Base-by-base conservation (phyloP, 2,329 filamentous ascomycete species). In the Botrytis hyacinthi region DNA sequence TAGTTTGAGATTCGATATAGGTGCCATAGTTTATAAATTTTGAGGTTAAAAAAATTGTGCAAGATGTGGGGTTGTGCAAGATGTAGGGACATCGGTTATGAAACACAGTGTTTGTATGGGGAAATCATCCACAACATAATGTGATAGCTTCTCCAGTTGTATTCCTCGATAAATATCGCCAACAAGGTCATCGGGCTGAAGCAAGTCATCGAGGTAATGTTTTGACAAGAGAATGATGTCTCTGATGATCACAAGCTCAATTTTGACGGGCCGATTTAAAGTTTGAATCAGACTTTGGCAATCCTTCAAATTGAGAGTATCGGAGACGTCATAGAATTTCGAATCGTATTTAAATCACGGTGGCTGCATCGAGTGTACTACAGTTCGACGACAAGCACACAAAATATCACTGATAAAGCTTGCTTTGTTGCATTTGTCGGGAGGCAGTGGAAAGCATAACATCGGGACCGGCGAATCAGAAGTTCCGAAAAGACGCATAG, bases 171-270 rank as follows among this genome's bases (percentile, higher is more conserved):
- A 14, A 16, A 16, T 22, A 32, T 32, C 35, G 6, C 29, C 37
- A 20, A 6, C 37, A 4, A 57, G 66, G 66, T 68, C 66, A 68
- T 68, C 66, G 20, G 66, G 40, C 54, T 68, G 20, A 37, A 32
- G 26, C 10, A 22, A 68, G 37, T 57, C 37, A 10, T 42, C n/a
- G 46, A 68, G n/a, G 29, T 68, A 26, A 29, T 68, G 37, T 68
- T 42, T 57, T 7, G n/a, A 57, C 9, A 29, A 57, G 48, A 68
- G 48, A 57, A 37, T 68, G 35, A 42, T 68, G 26, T 68, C 26
- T 68, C 40, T 10, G 16, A 32, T 68, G 66, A 68, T 68, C 66
- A 68, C 66, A 68, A 68, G 66, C 48, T 57, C 48, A 57, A 44
- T 57, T 68, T 68, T 57, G 48, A 32, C 48, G 66, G 66, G 48